phyloP scores from a whole-genome alignment of 1,139 yeast genomes.

The Magnusiomyces tetraspermus region DNA sequence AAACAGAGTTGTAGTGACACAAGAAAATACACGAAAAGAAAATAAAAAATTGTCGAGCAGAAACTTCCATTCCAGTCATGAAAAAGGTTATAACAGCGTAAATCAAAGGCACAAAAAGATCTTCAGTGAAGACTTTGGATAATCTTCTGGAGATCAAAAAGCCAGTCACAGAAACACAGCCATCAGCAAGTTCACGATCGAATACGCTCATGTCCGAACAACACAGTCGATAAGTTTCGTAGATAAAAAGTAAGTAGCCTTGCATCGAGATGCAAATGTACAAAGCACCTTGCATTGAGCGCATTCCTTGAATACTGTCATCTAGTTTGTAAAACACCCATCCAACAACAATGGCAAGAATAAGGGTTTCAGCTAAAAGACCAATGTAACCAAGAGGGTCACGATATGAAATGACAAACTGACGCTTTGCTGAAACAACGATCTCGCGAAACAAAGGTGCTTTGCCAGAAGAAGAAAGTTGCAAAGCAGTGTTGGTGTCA shows the following conservation, averaged over 20 bases:
- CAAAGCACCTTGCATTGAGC: conserved; percentile 54
- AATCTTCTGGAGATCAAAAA: conserved; percentile 59
- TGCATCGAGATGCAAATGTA: conserved; percentile 59
- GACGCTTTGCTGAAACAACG: conserved; percentile 45
- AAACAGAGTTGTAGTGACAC: conserved; percentile 47
- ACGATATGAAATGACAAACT: conserved; percentile 45
- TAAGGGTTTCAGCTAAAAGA: conserved; percentile 44
- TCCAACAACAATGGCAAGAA: conserved; percentile 56
- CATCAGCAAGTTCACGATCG: conserved; percentile 66
- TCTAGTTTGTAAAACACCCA: conserved; percentile 69
- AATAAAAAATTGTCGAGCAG: conserved; percentile 46
- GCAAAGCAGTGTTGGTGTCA: no score
- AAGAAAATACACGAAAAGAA: conserved; percentile 54
- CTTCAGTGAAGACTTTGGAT: conserved; percentile 61
- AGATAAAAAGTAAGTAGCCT: conserved; percentile 58
- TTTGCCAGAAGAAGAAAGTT: no score
- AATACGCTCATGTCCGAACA: conserved; percentile 56
- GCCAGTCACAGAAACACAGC: conserved; percentile 57
- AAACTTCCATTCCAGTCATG: conserved; percentile 60
- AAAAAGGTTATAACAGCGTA: conserved; percentile 58
- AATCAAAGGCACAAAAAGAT: conserved; percentile 50
- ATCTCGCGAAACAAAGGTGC: conserved; percentile 45
- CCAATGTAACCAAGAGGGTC: conserved; percentile 52
- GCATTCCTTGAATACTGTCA: conserved; percentile 53
- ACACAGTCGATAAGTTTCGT: conserved; percentile 69